Evolutionary conservation across 768 basidiomycete species (phyloP).

Genomic region (Pleurotus tuoliensis): DNA sequence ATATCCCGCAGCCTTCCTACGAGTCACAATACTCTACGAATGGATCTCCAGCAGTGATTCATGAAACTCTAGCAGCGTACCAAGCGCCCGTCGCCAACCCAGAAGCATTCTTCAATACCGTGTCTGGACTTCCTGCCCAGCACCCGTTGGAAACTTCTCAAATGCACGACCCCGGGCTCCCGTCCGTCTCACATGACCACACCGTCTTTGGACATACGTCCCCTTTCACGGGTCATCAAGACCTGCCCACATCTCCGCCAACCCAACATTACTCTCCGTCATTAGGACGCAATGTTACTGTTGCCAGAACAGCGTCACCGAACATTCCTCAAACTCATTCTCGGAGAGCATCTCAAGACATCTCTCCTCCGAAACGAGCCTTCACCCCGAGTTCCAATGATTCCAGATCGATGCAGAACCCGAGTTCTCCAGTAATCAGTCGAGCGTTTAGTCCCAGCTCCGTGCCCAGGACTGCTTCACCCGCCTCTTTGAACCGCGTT

Average conservation of each 20-base stretch:
- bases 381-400: background rate
- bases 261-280: background rate
- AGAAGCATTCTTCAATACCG: background rate
- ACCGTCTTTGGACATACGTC: background rate
- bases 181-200: background rate
- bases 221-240: background rate
- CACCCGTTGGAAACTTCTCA: too few relatives aligned
- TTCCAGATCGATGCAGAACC: background rate
- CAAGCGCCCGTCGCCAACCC: background rate
- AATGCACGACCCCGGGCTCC: too few relatives aligned
- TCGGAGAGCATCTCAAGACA: background rate
- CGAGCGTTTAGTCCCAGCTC: background rate
- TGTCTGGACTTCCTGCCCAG: too few relatives aligned
- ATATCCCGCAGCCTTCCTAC: background rate
- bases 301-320: background rate
- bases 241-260: background rate
- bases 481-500: background rate
- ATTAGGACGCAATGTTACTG: background rate
- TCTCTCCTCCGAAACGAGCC: background rate
- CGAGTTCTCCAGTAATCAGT: background rate
- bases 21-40: background rate
- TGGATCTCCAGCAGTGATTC: too few relatives aligned
- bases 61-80: too few relatives aligned
- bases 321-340: background rate
- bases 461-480: slow-evolving; percentile 2